Evolutionary conservation across 1,284 basidiomycete genomes (phyloP).

Genomic region (Austropuccinia psidii): DNA sequence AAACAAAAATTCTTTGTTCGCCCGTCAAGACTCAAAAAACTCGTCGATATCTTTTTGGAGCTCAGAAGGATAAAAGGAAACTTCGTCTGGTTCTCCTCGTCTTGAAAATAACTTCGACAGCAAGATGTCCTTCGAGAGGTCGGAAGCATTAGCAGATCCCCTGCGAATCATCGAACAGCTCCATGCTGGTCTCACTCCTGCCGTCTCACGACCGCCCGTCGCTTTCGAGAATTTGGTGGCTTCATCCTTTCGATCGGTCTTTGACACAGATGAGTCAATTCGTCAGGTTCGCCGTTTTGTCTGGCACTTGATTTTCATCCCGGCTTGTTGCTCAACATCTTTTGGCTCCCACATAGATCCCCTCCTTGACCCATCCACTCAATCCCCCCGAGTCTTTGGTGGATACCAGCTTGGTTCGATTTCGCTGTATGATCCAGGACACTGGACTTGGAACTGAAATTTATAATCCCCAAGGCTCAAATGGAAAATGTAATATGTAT

Average conservation of each 20-base stretch:
- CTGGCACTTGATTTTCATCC: not conserved
- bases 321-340: not conserved
- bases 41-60: too few relatives aligned
- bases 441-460: conserved; percentile 13
- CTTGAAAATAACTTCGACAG: too few relatives aligned
- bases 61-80: too few relatives aligned
- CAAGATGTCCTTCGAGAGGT: too few relatives aligned
- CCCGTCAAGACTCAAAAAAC: too few relatives aligned
- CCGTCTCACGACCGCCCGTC: too few relatives aligned
- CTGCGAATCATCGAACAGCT: too few relatives aligned
- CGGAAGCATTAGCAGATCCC: too few relatives aligned
- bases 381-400: not conserved
- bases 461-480: conserved; percentile 10
- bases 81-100: too few relatives aligned
- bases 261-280: conserved; percentile 8
- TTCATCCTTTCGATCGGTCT: conserved; percentile 9
- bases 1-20: too few relatives aligned
- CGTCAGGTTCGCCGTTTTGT: conserved; percentile 3
- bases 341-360: not conserved
- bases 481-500: conserved; percentile 4
- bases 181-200: too few relatives aligned
- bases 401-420: conserved; percentile 10
- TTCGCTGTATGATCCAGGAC: conserved; percentile 35
- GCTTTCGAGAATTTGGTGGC: too few relatives aligned
- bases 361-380: conserved; percentile 22